These are phyloP conservation scores for Trichoderma pleuroti DNA, from an alignment of 2,329 filamentous ascomycete genomes.

Conservation along the genomic window DNA sequence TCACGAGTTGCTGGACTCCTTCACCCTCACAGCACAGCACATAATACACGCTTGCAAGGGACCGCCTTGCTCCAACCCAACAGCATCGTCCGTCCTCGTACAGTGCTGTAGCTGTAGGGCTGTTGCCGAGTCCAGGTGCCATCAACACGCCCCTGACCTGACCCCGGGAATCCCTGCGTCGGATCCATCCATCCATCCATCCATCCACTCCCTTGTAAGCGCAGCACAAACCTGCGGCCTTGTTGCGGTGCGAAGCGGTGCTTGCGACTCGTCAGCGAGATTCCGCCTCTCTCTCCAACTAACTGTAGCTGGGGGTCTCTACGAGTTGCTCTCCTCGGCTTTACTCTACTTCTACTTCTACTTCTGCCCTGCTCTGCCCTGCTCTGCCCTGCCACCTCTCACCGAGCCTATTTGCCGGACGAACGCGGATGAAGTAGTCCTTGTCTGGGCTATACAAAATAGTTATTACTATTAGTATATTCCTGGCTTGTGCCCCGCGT, in stretches of 20 bases:
- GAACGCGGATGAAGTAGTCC: conserved; percentile 7
- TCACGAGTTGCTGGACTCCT: background rate
- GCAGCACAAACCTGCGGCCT: background rate
- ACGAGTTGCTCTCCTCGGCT: too few species aligned
- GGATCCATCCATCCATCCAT: background rate
- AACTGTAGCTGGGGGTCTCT: background rate
- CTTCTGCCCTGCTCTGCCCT: too few species aligned
- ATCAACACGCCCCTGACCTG: background rate
- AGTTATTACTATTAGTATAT: background rate
- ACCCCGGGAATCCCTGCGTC: background rate
- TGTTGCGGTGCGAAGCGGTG: background rate
- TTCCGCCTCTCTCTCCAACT: background rate
- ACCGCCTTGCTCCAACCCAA: background rate
- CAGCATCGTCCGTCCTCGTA: background rate
- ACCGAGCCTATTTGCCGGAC: background rate
- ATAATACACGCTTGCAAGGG: background rate
- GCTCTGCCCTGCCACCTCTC: background rate
- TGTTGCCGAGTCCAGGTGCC: background rate
- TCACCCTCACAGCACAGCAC: background rate
- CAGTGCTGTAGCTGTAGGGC: background rate
- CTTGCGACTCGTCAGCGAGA: conserved; percentile 3
- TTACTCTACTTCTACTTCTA: too few species aligned
- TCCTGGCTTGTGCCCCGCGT: background rate
- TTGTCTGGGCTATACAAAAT: background rate
- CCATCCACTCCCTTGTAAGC: background rate